Evolutionary conservation across 305 asterid genomes (phyloP).

Genomic region (Stenogyne calaminthoides): DNA sequence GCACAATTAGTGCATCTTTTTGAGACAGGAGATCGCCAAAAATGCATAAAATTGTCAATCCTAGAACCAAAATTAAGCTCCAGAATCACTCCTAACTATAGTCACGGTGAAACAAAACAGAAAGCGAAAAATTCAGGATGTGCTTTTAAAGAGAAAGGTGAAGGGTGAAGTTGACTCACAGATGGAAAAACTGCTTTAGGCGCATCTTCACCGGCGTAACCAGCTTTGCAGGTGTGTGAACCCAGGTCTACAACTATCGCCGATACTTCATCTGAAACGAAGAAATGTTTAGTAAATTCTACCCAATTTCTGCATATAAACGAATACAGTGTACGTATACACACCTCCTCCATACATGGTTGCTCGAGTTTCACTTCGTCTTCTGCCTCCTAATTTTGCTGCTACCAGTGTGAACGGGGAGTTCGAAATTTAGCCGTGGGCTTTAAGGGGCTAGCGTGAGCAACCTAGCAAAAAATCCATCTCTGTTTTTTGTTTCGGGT

Average conservation of each 20-base stretch:
- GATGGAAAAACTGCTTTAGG: slow-evolving; percentile 99
- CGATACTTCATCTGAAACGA: slow-evolving; percentile 81
- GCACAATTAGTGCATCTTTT: background rate
- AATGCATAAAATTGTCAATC: slow-evolving; percentile 8
- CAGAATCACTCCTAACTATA: slow-evolving; percentile 27
- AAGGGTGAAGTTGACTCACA: slow-evolving; percentile 44
- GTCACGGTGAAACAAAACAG: background rate
- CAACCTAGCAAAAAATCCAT: background rate
- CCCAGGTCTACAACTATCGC: slow-evolving; percentile 94
- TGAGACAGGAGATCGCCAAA: slow-evolving; percentile 3
- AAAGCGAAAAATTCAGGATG: background rate
- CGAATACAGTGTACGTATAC: background rate
- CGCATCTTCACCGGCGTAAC: slow-evolving; percentile 99
- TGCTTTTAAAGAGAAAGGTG: background rate
- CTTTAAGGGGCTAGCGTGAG: background rate
- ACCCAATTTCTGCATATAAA: slow-evolving; percentile 17
- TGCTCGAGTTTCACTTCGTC: slow-evolving; percentile 8
- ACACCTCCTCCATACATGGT: slow-evolving; percentile 53
- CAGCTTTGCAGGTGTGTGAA: slow-evolving; percentile 95
- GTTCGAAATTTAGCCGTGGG: background rate
- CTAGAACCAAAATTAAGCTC: slow-evolving; percentile 14
- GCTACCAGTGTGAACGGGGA: background rate
- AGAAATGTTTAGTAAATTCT: slow-evolving; percentile 23
- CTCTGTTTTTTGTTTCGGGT: background rate
- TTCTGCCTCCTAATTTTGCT: background rate